These are phyloP conservation scores for Apiospora aurea DNA, from an alignment of 2,329 filamentous ascomycete species.

Conservation along the genomic window DNA sequence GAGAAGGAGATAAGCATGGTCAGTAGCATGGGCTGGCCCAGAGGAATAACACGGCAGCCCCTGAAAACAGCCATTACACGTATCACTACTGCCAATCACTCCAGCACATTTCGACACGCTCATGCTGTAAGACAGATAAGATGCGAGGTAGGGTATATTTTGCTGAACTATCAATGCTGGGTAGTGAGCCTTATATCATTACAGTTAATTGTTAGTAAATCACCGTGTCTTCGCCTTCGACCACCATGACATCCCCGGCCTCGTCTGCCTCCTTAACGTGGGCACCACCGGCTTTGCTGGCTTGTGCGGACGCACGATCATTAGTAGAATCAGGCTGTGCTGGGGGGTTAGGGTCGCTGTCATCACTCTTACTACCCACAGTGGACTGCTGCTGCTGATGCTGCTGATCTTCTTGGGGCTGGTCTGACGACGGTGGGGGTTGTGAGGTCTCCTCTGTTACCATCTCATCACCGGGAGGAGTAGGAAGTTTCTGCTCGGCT, in stretches of 20 bases:
- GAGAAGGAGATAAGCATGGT: background rate
- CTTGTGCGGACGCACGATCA: conserved; percentile 36
- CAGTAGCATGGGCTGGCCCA: background rate
- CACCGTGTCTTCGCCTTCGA: conserved; percentile 88
- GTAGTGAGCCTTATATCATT: background rate
- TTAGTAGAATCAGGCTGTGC: conserved; percentile 48
- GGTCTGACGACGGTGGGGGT: conserved; percentile 31
- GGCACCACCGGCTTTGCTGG: conserved; percentile 35
- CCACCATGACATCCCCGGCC: conserved; percentile 79
- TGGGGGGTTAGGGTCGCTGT: conserved; percentile 48
- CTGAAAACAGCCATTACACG: background rate
- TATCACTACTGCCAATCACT: background rate
- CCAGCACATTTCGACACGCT: background rate
- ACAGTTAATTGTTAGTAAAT: conserved; percentile 72
- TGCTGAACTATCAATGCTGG: background rate
- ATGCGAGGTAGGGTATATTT: background rate
- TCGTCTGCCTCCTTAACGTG: conserved; percentile 64
- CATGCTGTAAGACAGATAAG: background rate
- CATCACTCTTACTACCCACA: conserved; percentile 52
- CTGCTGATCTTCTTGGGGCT: background rate
- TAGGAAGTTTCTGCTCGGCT: conserved; percentile 34
- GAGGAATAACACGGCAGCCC: background rate
- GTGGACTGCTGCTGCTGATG: conserved; percentile 40
- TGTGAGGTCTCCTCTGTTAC: conserved; percentile 40
- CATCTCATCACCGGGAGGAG: background rate